Conservation (phyloP, 768 basidiomycete genomes). For the Candolleomyces aberdarensis region DNA sequence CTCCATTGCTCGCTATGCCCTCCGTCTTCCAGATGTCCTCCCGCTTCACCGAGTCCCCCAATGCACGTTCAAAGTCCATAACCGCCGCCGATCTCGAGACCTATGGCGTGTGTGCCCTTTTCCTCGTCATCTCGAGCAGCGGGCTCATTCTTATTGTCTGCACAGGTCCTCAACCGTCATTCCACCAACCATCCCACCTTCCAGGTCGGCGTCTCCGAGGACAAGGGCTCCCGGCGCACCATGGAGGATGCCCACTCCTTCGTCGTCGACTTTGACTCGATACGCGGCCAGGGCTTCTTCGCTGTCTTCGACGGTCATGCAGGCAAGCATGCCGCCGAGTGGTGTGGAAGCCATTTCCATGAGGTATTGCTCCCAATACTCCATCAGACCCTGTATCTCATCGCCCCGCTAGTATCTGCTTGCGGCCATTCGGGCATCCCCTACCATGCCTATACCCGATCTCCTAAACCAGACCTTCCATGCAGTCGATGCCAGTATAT, state of each 20-base stretch:
- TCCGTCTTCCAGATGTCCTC: slow-evolving; percentile 26
- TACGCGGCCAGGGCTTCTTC: slow-evolving; percentile 96
- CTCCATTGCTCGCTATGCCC: neutral
- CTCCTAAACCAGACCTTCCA: slow-evolving; percentile 94
- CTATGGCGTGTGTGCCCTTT: slow-evolving; percentile 54
- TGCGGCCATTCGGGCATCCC: slow-evolving; percentile 59
- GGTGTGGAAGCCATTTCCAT: slow-evolving; percentile 97
- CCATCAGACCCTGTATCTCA: neutral
- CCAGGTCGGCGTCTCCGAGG: slow-evolving; percentile 74
- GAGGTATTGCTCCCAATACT: slow-evolving; percentile 45
- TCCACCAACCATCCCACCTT: slow-evolving; percentile 63
- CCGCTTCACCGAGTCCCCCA: slow-evolving; percentile 57
- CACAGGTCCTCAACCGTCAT: slow-evolving; percentile 72
- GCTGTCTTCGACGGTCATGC: slow-evolving; percentile 99
- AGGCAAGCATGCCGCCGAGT: slow-evolving; percentile 97
- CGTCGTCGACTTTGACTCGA: slow-evolving; percentile 87
- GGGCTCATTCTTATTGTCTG: neutral
- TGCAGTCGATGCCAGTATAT: slow-evolving; percentile 80
- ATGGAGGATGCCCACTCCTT: slow-evolving; percentile 99
- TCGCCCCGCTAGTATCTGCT: slow-evolving; percentile 48
- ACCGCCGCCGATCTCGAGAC: slow-evolving; percentile 78
- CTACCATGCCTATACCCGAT: slow-evolving; percentile 70
- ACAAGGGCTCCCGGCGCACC: slow-evolving; percentile 84
- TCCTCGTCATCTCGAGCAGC: slow-evolving; percentile 1
- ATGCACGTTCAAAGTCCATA: slow-evolving; percentile 80